Evolutionary conservation across 768 basidiomycete species (phyloP), one percentile per base, ranked within the genome.

Genomic region (Hemileccinum impolitum): DNA sequence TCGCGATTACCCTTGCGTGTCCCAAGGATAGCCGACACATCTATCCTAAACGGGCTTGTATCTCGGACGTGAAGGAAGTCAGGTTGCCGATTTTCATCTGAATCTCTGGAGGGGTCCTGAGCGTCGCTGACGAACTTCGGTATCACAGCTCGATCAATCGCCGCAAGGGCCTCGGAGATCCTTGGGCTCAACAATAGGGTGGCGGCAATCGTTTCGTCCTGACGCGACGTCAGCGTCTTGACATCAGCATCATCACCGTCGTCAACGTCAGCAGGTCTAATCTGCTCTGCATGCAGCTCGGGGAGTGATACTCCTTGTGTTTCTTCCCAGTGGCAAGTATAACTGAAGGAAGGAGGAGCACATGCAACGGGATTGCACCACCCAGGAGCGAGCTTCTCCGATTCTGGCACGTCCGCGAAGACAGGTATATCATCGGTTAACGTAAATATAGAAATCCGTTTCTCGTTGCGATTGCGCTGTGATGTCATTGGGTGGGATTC

Each of bases 21-120:
- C 38, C 58, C 57, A 21, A 67, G 53, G 19, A 69, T 54, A 52
- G 61, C 48, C 28, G 60, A 55, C 39, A 78, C 71, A 26, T 77
- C 73, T 34, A 79, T 61, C 31, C 61, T 66, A 59, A 79, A 79
- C 4, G 79, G 77, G 61, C 75, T 78, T n/a, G 68, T 66, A 43
- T 64, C 58, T 19, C 70, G 69, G 31, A 76, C 67, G 45, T 59
- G 60, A 35, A 76, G 67, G 40, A 70, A 64, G 41, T 58, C 48
- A 26, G 53, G 47, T 54, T 44, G 28, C 42, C 47, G 46, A 35
- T 18, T 45, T 19, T 39, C 26, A 7, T 35, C 43, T 9, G 57
- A 40, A 32, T 35, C 45, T n/a, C 41, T 15, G 41, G 50, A 11
- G 19, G 32, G 23, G 43, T 56, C 43, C 11, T 43, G 59, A 12